Evolutionary conservation across 2,329 filamentous ascomycete species (phyloP).

Genomic region (Didymella keratinophila): DNA sequence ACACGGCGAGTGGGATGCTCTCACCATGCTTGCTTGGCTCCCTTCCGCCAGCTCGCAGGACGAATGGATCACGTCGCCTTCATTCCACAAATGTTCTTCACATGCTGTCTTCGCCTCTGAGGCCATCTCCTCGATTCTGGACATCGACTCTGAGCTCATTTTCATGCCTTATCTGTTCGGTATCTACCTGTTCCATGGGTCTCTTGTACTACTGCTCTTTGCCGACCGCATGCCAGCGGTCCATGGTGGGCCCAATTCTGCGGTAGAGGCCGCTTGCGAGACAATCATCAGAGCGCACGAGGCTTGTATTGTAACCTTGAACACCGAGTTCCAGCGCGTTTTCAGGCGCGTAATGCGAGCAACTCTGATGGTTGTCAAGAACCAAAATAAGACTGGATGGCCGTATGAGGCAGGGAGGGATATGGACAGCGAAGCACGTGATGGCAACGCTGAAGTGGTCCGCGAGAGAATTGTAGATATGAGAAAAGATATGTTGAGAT

Average conservation of each 20-base stretch:
- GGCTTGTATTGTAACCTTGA: conserved; percentile 6
- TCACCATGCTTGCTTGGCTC: conserved; percentile 11
- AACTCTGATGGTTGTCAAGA: conserved; percentile 8
- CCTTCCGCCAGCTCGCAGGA: not conserved
- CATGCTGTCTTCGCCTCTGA: conserved; percentile 6
- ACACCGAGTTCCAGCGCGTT: conserved; percentile 6
- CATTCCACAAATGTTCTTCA: conserved; percentile 8
- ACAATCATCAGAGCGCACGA: conserved; percentile 8
- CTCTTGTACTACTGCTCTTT: conserved; percentile 3
- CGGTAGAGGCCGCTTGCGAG: conserved; percentile 7
- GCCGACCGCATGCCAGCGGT: conserved; percentile 10
- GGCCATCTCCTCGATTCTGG: conserved; percentile 3
- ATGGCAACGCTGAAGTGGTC: not conserved
- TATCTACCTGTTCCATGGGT: conserved; percentile 8
- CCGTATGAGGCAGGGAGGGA: not conserved
- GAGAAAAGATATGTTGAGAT: conserved; percentile 8
- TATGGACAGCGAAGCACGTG: not conserved
- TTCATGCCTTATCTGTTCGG: conserved; percentile 11
- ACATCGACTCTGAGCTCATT: conserved; percentile 4
- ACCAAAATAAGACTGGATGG: conserved; percentile 7
- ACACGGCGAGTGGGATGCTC: conserved; percentile 7
- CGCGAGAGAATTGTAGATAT: conserved; percentile 4
- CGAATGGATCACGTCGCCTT: conserved; percentile 9
- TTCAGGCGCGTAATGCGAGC: conserved; percentile 7
- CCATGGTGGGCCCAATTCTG: conserved; percentile 2